phyloP scores from a whole-genome alignment of 805 yeast species.

The Kuraishia molischiana region DNA sequence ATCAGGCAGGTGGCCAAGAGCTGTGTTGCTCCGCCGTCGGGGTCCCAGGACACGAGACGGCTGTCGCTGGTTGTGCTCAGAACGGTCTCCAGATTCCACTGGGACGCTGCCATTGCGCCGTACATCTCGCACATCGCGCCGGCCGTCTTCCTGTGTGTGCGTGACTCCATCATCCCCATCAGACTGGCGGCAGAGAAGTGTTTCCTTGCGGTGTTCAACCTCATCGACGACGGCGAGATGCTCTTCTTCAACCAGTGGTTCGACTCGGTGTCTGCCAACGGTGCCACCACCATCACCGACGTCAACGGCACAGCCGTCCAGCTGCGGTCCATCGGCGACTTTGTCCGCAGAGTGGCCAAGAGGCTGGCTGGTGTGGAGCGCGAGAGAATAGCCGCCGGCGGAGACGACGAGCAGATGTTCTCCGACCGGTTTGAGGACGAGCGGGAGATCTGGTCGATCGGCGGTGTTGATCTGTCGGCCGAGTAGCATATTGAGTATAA shows the following conservation, averaged over 20 bases:
- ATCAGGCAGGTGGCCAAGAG: constrained; percentile 39
- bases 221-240: constrained; percentile 58
- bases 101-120: constrained; percentile 38
- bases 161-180: constrained; percentile 86
- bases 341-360: constrained; percentile 81
- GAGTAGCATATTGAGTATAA: no score
- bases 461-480: constrained; percentile 42
- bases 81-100: constrained; percentile 60
- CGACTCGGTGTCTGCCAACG: constrained; percentile 18
- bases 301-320: constrained; percentile 39
- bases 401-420: constrained; percentile 77
- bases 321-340: constrained; percentile 75
- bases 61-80: constrained; percentile 66
- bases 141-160: constrained; percentile 68
- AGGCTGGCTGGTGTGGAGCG: constrained; percentile 82
- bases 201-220: constrained; percentile 57
- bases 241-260: constrained; percentile 59
- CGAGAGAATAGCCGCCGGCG: constrained; percentile 83
- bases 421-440: constrained; percentile 85
- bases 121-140: constrained; percentile 52
- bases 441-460: constrained; percentile 81
- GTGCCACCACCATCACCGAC: constrained; percentile 18
- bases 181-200: constrained; percentile 93
- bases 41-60: constrained; percentile 71
- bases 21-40: constrained; percentile 43